Evolutionary conservation across 768 basidiomycete species (phyloP), one percentile per base, ranked within the genome.

Genomic region (Naematelia encephala): DNA sequence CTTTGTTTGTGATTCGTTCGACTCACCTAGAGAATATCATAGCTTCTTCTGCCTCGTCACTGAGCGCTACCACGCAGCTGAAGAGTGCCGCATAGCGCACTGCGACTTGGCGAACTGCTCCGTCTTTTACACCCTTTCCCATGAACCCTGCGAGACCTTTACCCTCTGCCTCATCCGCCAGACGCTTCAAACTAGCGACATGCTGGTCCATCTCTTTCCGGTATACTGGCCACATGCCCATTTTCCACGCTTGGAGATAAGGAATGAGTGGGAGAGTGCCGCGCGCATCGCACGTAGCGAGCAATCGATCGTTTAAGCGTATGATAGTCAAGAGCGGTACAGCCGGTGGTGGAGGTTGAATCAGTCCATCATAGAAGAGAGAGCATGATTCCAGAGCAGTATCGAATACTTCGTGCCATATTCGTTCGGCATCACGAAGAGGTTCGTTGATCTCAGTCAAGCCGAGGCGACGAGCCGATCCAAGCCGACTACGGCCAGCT

Each of bases 11-110:
- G 5, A n/a, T 21, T n/a, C 34, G n/a, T 29, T 21, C 13, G 10
- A 72, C 85, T 65, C 70, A 94, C 94, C 92, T 92, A 22, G 88
- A 85, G 70, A 96, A 96, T 48, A 98, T 88, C 92, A 97, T 96
- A 8, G 90, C 90, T 74, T 96, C 93, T 65, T 96, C 91, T 43
- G 85, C 87, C 60, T 89, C 87, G 39, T 83, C 83, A 2, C 89
- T 90, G 63, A 99, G 78, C 26, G 84, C 83, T 21, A 93, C 85
- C 62, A 92, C 85, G 1, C 87, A 85, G 60, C 85, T 87, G 81
- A 98, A 98, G 68, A 96, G 73, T 14, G 80, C 80, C 13, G 87
- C 81, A 75, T 98, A 99, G 57, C 86, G 84, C 51, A 81, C 82
- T 73, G 87, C 89, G 13, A 92, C 84, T 88, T 82, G 63, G 45